These are phyloP conservation scores for Phytopythium oedochilum DNA, from an alignment of 352 stramenopile genomes.

Conservation along the genomic window DNA sequence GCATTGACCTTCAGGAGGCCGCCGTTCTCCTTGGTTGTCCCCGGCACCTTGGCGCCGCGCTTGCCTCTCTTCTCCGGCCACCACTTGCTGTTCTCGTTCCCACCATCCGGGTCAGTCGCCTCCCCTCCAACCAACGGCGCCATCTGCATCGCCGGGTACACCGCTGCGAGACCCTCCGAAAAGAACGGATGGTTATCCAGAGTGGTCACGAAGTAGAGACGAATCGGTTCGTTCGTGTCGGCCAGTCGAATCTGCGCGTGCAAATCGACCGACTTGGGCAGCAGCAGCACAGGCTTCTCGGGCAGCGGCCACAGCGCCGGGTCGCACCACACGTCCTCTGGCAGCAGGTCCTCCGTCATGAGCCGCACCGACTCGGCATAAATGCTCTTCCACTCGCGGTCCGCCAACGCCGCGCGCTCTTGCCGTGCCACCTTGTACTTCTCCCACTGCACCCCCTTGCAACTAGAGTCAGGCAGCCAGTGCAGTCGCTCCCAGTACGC, in stretches of 20 bases:
- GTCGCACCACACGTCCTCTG: constrained; percentile 5
- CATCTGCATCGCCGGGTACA: constrained; percentile 10
- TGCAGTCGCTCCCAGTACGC: constrained; percentile 6
- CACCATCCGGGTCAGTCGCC: background rate
- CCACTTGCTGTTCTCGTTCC: background rate
- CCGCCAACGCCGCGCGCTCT: background rate
- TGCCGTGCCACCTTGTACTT: constrained; percentile 7
- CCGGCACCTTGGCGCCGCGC: background rate
- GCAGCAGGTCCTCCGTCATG: constrained; percentile 1
- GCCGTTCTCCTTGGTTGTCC: background rate
- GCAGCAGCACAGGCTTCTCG: constrained; percentile 4
- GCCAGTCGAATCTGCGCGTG: constrained; percentile 2
- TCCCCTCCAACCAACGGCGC: background rate
- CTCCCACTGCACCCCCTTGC: constrained; percentile 6
- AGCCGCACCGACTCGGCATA: background rate
- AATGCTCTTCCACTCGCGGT: constrained; percentile 4
- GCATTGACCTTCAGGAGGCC: background rate
- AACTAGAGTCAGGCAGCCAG: constrained; percentile 1
- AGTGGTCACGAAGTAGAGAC: constrained; percentile 18
- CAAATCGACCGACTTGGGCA: constrained; percentile 5
- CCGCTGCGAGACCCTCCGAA: constrained; percentile 10
- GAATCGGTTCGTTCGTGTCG: constrained; percentile 6
- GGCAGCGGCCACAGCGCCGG: constrained; percentile 4
- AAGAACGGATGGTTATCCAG: constrained; percentile 16
- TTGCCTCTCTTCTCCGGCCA: background rate